phyloP scores from a whole-genome alignment of 2,329 filamentous ascomycete species.

The Fusarium sp. region DNA sequence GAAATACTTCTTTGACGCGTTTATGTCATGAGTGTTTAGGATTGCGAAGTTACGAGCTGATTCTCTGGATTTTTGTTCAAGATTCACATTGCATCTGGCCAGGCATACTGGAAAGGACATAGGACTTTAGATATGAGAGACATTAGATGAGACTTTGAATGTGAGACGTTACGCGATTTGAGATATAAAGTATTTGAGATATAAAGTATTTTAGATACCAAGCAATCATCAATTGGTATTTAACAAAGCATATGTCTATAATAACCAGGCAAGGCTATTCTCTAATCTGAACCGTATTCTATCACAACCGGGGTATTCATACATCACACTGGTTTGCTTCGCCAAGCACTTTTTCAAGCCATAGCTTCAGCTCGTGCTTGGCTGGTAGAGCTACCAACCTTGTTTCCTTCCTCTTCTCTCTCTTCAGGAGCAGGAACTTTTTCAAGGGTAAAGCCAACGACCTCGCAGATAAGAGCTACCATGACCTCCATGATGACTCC shows the following conservation, averaged over 20 bases:
- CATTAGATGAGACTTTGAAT: constrained; percentile 20
- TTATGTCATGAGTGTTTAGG: constrained; percentile 14
- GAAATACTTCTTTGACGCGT: constrained; percentile 14
- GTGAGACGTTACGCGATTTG: not conserved
- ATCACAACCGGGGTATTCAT: not conserved
- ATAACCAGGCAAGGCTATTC: not conserved
- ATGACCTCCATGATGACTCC: constrained; percentile 51
- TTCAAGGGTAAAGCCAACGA: constrained; percentile 47
- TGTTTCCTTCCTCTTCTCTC: constrained; percentile 11
- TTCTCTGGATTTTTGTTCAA: not conserved
- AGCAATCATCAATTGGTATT: constrained; percentile 16
- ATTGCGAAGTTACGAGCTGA: constrained; percentile 11
- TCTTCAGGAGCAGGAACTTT: constrained; percentile 33
- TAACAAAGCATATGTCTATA: not conserved
- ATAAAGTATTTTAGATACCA: constrained; percentile 26
- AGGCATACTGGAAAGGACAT: constrained; percentile 12
- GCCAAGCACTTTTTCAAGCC: not conserved
- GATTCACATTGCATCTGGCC: constrained; percentile 2
- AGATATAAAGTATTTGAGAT: constrained; percentile 23
- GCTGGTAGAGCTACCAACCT: not conserved
- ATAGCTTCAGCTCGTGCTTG: not conserved
- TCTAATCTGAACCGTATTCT: not conserved
- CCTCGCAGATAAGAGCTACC: constrained; percentile 47
- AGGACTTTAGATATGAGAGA: constrained; percentile 4
- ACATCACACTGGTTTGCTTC: not conserved